Evolutionary conservation across 306 rosid species (phyloP).

Genomic region (Echinosophora koreensis): DNA sequence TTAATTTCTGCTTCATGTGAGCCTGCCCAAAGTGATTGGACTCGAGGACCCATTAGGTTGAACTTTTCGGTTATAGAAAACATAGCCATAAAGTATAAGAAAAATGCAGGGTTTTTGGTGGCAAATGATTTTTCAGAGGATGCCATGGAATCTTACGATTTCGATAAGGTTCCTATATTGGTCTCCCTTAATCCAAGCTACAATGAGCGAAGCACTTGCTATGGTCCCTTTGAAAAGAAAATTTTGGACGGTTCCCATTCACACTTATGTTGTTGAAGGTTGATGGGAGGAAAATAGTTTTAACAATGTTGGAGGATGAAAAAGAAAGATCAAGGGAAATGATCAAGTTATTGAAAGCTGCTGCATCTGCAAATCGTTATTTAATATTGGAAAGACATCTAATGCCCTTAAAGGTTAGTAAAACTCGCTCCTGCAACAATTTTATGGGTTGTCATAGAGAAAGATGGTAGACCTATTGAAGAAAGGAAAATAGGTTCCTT

Average conservation of each 20-base stretch:
- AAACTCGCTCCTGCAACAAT: no score
- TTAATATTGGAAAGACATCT: no score
- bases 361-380: no score
- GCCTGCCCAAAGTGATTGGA: no score
- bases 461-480: no score
- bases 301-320: conserved; percentile 87
- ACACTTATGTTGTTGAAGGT: conserved; percentile 70
- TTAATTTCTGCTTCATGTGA: no score
- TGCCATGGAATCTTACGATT: conserved; percentile 71
- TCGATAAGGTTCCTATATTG: conserved; percentile 91
- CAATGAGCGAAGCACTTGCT: conserved; percentile 76
- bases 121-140: conserved; percentile 93
- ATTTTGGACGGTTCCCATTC: conserved; percentile 78
- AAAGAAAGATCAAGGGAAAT: conserved; percentile 69
- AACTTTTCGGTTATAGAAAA: conserved; percentile 62
- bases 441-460: no score
- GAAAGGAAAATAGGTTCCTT: no score
- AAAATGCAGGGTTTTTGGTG: conserved; percentile 93
- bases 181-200: conserved; percentile 75
- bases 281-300: conserved; percentile 81
- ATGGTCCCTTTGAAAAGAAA: conserved; percentile 91
- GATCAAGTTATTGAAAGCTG: no score
- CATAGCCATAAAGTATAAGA: conserved; percentile 75
- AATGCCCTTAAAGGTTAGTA: no score
- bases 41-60: conserved; percentile 58